These are phyloP conservation scores for Cryptococcus sp. DNA, from an alignment of 1,284 basidiomycete genomes.

Conservation along the genomic window DNA sequence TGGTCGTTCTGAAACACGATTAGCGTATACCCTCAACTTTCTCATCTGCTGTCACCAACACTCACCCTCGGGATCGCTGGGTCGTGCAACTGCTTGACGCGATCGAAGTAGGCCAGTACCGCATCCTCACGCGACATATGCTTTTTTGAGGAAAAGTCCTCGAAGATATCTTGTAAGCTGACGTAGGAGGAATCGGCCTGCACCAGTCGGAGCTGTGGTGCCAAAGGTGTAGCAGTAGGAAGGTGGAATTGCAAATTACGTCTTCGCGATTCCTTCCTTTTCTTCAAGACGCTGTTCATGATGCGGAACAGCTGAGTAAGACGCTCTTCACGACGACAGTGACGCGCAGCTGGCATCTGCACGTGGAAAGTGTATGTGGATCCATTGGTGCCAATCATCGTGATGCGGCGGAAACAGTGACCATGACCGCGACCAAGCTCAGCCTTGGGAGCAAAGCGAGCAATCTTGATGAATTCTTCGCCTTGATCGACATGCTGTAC, in stretches of 20 bases:
- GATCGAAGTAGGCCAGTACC: slow-evolving; percentile 77
- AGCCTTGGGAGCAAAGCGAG: slow-evolving; percentile 86
- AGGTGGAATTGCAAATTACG: slow-evolving; percentile 90
- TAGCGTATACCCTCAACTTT: too few relatives aligned
- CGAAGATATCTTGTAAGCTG: slow-evolving; percentile 90
- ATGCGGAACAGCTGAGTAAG: slow-evolving; percentile 89
- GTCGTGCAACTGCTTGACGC: slow-evolving; percentile 66
- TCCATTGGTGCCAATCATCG: slow-evolving; percentile 90
- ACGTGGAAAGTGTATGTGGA: slow-evolving; percentile 86
- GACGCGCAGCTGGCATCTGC: slow-evolving; percentile 83
- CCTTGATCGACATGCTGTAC: slow-evolving; percentile 88
- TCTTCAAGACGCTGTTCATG: slow-evolving; percentile 81
- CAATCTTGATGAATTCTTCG: slow-evolving; percentile 87
- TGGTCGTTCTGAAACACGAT: slow-evolving; percentile 24
- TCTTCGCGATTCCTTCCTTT: slow-evolving; percentile 91
- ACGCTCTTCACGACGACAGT: slow-evolving; percentile 89
- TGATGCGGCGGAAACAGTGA: slow-evolving; percentile 85
- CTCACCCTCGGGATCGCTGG: slow-evolving; percentile 40
- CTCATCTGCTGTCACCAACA: background rate
- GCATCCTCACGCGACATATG: slow-evolving; percentile 88
- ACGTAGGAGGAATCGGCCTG: slow-evolving; percentile 91
- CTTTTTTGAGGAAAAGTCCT: slow-evolving; percentile 76
- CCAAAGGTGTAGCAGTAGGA: slow-evolving; percentile 82
- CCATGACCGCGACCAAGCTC: slow-evolving; percentile 84
- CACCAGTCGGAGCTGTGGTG: slow-evolving; percentile 79